A percentile compares a stretch with the other conserved stretches of the same genome.
Conservation (phyloP, 208 protist genomes). For the Leishmania arabica region DNA sequence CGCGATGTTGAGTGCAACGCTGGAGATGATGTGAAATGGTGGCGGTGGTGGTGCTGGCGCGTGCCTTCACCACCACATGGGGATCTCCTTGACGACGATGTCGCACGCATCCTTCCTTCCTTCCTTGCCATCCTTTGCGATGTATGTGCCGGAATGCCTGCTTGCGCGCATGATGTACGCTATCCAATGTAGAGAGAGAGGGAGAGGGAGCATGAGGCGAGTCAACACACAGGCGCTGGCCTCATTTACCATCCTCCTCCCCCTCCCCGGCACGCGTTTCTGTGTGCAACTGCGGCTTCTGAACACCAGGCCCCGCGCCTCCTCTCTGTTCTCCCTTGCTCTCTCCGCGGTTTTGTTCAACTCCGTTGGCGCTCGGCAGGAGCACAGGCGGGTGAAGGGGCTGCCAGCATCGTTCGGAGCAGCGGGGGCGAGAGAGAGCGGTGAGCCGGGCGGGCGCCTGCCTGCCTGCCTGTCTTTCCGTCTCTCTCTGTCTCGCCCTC, state of each 20-base stretch:
- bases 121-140: not conserved
- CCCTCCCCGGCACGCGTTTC: not conserved
- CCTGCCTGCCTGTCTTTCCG: too few relatives aligned
- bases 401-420: not conserved
- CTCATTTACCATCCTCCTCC: not conserved
- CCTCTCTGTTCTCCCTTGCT: not conserved
- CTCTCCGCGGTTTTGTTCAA: not conserved
- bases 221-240: not conserved
- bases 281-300: not conserved
- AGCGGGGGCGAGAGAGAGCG: not conserved
- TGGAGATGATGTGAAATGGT: constrained; percentile 14
- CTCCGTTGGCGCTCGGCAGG: not conserved
- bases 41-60: not conserved
- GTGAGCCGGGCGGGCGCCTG: too few relatives aligned
- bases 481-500: not conserved
- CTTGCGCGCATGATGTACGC: not conserved
- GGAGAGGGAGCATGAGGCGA: not conserved
- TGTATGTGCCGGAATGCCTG: not conserved
- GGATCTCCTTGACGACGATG: not conserved
- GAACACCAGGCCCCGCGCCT: not conserved
- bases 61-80: not conserved
- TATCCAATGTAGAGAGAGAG: not conserved
- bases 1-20: constrained; percentile 15
- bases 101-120: not conserved
- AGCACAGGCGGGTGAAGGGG: not conserved